phyloP scores from a whole-genome alignment of 441 rosid genomes.

The Syzygium malaccense region DNA sequence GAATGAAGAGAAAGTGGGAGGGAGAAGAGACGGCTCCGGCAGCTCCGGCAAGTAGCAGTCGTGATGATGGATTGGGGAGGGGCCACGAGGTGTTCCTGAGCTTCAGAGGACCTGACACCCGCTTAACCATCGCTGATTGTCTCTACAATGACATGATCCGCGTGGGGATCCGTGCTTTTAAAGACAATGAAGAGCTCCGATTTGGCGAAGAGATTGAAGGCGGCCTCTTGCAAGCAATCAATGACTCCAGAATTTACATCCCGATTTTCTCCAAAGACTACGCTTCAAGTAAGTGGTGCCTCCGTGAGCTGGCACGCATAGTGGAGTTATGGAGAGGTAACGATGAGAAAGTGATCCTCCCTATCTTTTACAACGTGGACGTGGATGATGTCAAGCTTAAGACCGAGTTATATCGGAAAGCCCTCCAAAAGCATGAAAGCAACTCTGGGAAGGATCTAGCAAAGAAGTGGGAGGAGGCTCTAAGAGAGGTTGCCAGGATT shows the following conservation, averaged over 20 bases:
- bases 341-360: no score
- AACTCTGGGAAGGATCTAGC: not conserved
- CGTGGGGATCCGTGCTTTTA: not conserved
- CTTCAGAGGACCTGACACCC: not conserved
- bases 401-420: no score
- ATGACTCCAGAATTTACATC: no score
- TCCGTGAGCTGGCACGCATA: no score
- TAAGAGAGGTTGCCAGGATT: not conserved
- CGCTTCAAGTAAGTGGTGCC: no score
- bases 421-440: not conserved
- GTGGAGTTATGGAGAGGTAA: no score
- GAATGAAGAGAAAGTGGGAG: not conserved
- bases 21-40: not conserved
- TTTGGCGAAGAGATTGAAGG: no score
- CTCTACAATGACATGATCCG: not conserved
- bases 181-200: not conserved
- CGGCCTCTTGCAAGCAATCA: no score
- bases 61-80: no score
- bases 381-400: no score
- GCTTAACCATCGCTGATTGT: not conserved
- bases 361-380: no score
- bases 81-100: not conserved
- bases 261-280: no score
- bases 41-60: not conserved
- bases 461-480: not conserved